phyloP scores from a whole-genome alignment of 2,329 filamentous ascomycete species.

The Ilyonectria robusta region DNA sequence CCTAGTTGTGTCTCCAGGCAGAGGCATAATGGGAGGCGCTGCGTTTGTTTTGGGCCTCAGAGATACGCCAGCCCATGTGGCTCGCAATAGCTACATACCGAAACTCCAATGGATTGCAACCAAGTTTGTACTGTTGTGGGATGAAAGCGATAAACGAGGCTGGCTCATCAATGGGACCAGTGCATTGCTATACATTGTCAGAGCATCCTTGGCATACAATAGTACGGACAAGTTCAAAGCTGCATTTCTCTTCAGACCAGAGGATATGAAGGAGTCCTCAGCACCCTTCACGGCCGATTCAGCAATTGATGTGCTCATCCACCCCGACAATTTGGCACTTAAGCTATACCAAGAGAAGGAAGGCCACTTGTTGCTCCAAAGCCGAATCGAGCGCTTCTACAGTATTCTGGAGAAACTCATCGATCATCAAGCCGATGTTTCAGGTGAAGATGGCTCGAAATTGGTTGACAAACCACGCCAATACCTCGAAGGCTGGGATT shows the following conservation, averaged over 20 bases:
- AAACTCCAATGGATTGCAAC: constrained; percentile 36
- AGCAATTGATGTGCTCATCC: constrained; percentile 18
- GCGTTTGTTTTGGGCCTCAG: not conserved
- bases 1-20: constrained; percentile 1
- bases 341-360: constrained; percentile 14
- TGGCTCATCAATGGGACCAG: constrained; percentile 50
- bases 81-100: constrained; percentile 17
- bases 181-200: constrained; percentile 43
- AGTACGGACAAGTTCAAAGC: constrained; percentile 14
- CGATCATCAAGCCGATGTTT: constrained; percentile 39
- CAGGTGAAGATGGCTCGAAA: constrained; percentile 25
- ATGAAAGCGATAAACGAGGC: constrained; percentile 46
- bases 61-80: constrained; percentile 10
- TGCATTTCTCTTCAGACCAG: constrained; percentile 7
- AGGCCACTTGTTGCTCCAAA: not conserved
- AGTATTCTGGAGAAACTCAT: constrained; percentile 43
- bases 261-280: constrained; percentile 8
- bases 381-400: constrained; percentile 38
- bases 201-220: constrained; percentile 35
- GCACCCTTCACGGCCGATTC: constrained; percentile 5
- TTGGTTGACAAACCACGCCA: constrained; percentile 26
- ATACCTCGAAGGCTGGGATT: constrained; percentile 51
- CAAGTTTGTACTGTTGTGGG: constrained; percentile 44
- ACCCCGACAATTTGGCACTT: constrained; percentile 1
- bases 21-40: not conserved